Evolutionary conservation across 352 stramenopile genomes (phyloP).

Genomic region (Pythium vanterpoolii): DNA sequence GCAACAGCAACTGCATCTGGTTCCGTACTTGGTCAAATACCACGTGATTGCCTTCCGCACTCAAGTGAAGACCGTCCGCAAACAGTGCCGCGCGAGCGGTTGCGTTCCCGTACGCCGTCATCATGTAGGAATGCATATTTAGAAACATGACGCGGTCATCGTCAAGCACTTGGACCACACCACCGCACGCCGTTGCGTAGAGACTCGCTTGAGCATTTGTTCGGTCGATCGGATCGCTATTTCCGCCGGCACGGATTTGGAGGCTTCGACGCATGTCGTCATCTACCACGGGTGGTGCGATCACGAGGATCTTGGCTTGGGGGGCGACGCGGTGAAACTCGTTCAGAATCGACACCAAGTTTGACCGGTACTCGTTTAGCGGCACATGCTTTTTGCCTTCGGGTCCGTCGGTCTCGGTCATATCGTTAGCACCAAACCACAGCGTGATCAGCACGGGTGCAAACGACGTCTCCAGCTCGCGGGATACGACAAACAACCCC

Average conservation of each 20-base stretch:
- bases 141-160: neutral
- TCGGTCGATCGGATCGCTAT: constrained; percentile 1
- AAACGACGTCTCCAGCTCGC: constrained; percentile 24
- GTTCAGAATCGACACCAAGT: constrained; percentile 32
- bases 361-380: constrained; percentile 34
- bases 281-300: constrained; percentile 10
- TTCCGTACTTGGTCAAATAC: neutral
- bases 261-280: neutral
- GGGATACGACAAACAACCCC: constrained; percentile 22
- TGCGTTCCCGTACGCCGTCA: neutral
- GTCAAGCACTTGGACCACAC: neutral
- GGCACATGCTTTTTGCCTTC: constrained; percentile 42
- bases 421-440: constrained; percentile 30
- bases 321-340: constrained; percentile 21
- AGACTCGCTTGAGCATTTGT: neutral
- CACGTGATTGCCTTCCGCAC: neutral
- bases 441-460: constrained; percentile 28
- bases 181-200: neutral
- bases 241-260: neutral
- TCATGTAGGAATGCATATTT: constrained; percentile 6
- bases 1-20: neutral
- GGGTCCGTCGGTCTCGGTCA: constrained; percentile 13
- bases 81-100: neutral
- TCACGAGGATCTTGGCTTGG: neutral
- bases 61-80: constrained; percentile 7